Conservation (phyloP, 495 filamentous ascomycete genomes). For the Xanthoparmelia taractica region DNA sequence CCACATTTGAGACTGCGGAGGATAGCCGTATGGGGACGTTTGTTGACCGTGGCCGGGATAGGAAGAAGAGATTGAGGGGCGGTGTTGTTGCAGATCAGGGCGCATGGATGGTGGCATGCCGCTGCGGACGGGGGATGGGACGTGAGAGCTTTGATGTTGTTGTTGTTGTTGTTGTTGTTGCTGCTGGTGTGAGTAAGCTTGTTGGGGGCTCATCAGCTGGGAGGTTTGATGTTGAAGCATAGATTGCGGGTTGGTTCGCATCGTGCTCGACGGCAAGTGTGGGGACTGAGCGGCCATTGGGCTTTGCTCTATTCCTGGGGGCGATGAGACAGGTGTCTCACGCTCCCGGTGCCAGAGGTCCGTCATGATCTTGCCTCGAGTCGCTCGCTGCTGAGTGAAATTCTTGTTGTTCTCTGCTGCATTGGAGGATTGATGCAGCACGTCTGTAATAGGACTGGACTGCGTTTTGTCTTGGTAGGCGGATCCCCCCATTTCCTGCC, state of each 20-base stretch:
- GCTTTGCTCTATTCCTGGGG: constrained; percentile 42
- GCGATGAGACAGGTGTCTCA: constrained; percentile 55
- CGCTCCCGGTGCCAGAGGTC: constrained; percentile 71
- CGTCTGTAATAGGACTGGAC: constrained; percentile 68
- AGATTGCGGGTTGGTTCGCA: constrained; percentile 37
- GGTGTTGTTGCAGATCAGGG: constrained; percentile 37
- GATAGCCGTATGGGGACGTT: constrained; percentile 41
- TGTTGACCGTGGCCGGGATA: constrained; percentile 34
- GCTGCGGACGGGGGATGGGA: constrained; percentile 38
- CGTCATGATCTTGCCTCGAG: constrained; percentile 67
- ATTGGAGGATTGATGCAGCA: constrained; percentile 79
- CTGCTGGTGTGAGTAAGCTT: constrained; percentile 27
- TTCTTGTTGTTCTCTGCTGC: constrained; percentile 85
- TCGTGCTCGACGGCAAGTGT: constrained; percentile 34
- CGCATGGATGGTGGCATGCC: constrained; percentile 38
- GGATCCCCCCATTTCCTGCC: constrained; percentile 83
- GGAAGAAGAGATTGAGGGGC: constrained; percentile 37
- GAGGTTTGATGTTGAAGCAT: constrained; percentile 36
- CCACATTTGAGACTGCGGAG: constrained; percentile 42
- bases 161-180: no score
- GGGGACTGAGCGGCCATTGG: constrained; percentile 41
- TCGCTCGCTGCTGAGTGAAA: constrained; percentile 63
- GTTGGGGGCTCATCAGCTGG: constrained; percentile 35
- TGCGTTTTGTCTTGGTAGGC: constrained; percentile 84
- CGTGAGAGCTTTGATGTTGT: constrained; percentile 36